Conservation (phyloP, 2,329 filamentous ascomycete genomes). For the Rhynchosporium secalis region DNA sequence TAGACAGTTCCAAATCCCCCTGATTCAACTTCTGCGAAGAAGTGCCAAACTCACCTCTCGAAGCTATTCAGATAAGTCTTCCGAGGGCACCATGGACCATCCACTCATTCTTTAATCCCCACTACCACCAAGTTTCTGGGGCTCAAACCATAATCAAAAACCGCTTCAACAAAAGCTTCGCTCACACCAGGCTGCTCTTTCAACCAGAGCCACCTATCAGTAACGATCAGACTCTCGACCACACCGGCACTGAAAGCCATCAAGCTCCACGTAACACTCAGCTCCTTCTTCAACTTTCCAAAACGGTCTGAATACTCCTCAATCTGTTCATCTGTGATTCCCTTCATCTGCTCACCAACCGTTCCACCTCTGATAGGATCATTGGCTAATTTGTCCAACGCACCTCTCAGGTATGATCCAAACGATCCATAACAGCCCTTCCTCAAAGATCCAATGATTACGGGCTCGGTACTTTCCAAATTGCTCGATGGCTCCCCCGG, state of each 20-base stretch:
- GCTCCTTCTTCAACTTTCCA: conserved; percentile 68
- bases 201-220: conserved; percentile 86
- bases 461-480: conserved; percentile 64
- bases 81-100: background rate
- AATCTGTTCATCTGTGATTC: conserved; percentile 75
- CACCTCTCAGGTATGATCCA: conserved; percentile 74
- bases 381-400: conserved; percentile 70
- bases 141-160: conserved; percentile 85
- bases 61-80: background rate
- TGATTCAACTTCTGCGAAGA: background rate
- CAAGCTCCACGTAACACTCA: conserved; percentile 86
- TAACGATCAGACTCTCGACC: conserved; percentile 85
- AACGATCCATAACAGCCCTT: conserved; percentile 80
- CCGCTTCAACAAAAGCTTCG: conserved; percentile 86
- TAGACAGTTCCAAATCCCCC: background rate
- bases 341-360: conserved; percentile 64
- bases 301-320: conserved; percentile 67
- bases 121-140: conserved; percentile 93
- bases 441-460: conserved; percentile 82
- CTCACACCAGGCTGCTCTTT: conserved; percentile 73
- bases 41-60: too few species aligned
- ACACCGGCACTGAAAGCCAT: conserved; percentile 95
- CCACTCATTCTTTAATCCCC: conserved; percentile 64
- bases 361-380: conserved; percentile 59
- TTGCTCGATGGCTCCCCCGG: conserved; percentile 18